Conservation (phyloP, 495 filamentous ascomycete species). For the Trichoderma reesei region DNA sequence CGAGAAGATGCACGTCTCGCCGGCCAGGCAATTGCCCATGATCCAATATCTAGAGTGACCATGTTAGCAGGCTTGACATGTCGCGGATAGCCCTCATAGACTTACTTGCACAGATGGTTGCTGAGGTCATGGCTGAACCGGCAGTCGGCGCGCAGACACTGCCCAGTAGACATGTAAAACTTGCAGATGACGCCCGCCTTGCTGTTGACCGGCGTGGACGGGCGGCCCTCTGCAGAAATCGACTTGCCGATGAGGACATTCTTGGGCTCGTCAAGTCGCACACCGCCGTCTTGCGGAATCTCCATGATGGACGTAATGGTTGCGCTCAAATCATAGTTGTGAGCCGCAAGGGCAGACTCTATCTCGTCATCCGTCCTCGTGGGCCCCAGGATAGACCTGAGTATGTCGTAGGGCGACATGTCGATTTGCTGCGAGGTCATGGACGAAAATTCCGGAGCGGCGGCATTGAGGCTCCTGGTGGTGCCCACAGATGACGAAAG, state of each 20-base stretch:
- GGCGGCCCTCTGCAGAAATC: conserved; percentile 61
- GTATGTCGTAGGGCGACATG: conserved; percentile 98
- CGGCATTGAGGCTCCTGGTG: conserved; percentile 59
- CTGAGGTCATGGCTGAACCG: conserved; percentile 94
- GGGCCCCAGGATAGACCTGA: conserved; percentile 87
- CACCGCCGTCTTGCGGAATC: conserved; percentile 34
- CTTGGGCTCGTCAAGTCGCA: conserved; percentile 38
- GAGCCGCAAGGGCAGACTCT: conserved; percentile 73
- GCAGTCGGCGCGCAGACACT: conserved; percentile 90
- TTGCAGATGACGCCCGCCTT: conserved; percentile 86
- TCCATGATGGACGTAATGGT: conserved; percentile 83
- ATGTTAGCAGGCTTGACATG: neutral
- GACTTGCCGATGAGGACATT: conserved; percentile 82
- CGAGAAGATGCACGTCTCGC: conserved; percentile 91
- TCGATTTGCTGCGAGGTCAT: conserved; percentile 66
- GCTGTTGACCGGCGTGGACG: conserved; percentile 59
- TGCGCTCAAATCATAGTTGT: conserved; percentile 85
- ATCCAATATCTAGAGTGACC: conserved; percentile 71
- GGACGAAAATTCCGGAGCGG: conserved; percentile 60
- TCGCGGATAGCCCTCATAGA: conserved; percentile 17
- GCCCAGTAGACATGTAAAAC: conserved; percentile 86
- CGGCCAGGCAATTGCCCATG: conserved; percentile 91
- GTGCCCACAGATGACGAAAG: conserved; percentile 61
- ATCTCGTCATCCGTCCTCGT: conserved; percentile 88
- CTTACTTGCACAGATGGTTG: conserved; percentile 96